Percentiles rank a stretch among this genome's conserved stretches.
These are phyloP conservation scores for Dipteronia dyeriana DNA, from an alignment of 345 rosid species.

Conservation along the genomic window DNA sequence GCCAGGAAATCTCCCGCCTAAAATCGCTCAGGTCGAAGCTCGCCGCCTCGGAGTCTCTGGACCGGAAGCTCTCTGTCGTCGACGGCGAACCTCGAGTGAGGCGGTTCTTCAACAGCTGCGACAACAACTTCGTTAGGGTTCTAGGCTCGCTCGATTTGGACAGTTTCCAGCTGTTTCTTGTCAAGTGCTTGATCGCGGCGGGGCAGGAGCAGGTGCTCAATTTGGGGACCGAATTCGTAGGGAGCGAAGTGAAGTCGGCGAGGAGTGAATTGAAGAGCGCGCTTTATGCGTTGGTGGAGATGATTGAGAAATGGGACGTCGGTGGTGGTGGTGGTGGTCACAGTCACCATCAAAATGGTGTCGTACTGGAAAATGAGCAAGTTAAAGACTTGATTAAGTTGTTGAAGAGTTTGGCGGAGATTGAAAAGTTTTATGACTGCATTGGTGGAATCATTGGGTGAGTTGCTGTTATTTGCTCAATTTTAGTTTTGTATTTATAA, in stretches of 20 bases:
- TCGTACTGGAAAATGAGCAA: constrained; percentile 42
- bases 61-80: constrained; percentile 43
- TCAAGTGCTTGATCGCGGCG: constrained; percentile 77
- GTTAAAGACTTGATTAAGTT: constrained; percentile 52
- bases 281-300: constrained; percentile 66
- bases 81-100: constrained; percentile 56
- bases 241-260: constrained; percentile 35
- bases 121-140: constrained; percentile 35
- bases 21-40: constrained; percentile 53
- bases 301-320: constrained; percentile 73
- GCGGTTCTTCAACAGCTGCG: constrained; percentile 37
- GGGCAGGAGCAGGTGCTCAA: constrained; percentile 80
- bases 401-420: constrained; percentile 52
- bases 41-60: constrained; percentile 32
- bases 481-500: not conserved
- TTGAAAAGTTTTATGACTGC: constrained; percentile 83
- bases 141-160: constrained; percentile 45
- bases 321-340: constrained; percentile 24
- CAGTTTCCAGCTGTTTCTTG: constrained; percentile 47
- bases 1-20: constrained; percentile 67
- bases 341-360: constrained; percentile 23
- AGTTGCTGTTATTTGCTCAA: constrained; percentile 4
- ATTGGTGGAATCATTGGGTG: constrained; percentile 95
- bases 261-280: constrained; percentile 62
- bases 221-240: constrained; percentile 35